These are phyloP conservation scores for Phyllosticta paracitricarpa DNA, from an alignment of 2,329 filamentous ascomycete genomes.

Conservation along the genomic window DNA sequence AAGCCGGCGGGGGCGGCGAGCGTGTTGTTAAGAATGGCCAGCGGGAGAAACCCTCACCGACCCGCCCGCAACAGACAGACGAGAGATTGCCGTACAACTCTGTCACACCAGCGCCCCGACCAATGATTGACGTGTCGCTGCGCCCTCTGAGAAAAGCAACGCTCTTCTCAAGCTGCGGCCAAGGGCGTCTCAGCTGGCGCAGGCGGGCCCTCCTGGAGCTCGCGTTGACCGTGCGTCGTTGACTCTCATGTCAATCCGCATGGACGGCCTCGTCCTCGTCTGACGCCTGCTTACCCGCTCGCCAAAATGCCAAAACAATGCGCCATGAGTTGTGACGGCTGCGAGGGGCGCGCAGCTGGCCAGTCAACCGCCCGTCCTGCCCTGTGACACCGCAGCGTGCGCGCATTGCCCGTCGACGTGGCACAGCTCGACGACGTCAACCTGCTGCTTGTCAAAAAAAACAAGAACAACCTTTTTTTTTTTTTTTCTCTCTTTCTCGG, in stretches of 20 bases:
- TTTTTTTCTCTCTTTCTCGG: background rate
- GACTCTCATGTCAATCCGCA: background rate
- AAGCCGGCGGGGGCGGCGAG: background rate
- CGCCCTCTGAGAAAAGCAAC: conserved; percentile 6
- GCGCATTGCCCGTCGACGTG: background rate
- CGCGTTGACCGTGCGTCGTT: background rate
- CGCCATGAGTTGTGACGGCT: background rate
- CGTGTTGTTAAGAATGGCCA: background rate
- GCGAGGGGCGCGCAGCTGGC: background rate
- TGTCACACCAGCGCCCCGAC: conserved; percentile 9
- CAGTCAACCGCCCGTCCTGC: background rate
- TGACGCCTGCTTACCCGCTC: background rate
- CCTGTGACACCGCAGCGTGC: background rate
- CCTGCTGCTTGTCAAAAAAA: background rate
- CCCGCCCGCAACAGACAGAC: background rate
- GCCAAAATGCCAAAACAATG: background rate
- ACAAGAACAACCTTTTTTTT: background rate
- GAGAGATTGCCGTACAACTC: conserved; percentile 10
- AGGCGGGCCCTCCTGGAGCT: background rate
- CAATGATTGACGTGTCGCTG: conserved; percentile 9
- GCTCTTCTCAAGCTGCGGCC: conserved; percentile 3
- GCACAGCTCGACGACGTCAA: background rate
- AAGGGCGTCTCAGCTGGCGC: conserved; percentile 9
- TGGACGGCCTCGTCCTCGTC: background rate
- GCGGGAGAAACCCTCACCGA: background rate